Conservation (phyloP, 805 yeast species). For the Saturnispora dispora region DNA sequence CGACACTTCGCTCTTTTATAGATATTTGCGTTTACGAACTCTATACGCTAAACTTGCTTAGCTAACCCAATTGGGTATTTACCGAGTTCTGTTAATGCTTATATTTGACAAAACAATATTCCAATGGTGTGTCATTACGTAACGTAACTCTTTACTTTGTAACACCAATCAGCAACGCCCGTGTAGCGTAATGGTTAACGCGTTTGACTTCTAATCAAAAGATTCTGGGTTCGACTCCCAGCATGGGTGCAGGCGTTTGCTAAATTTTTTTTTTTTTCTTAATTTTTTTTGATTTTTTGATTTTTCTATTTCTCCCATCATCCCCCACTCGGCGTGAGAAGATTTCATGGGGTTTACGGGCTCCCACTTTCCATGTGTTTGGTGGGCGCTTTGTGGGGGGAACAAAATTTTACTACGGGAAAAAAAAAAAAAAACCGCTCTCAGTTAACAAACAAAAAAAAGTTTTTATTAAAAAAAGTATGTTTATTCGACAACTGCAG, state of each 20-base stretch:
- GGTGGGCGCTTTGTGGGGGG: neutral
- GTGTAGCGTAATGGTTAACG: slow-evolving; percentile 62
- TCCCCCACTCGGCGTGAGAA: neutral
- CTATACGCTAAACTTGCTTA: too few relatives aligned
- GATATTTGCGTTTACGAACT: too few relatives aligned
- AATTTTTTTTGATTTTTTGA: neutral
- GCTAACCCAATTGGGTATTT: too few relatives aligned
- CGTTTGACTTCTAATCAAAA: slow-evolving; percentile 60
- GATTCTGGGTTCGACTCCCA: slow-evolving; percentile 59
- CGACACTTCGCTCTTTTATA: too few relatives aligned
- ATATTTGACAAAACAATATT: too few relatives aligned
- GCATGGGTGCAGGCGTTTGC: slow-evolving; percentile 30
- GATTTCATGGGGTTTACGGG: neutral
- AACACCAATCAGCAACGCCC: slow-evolving; percentile 35
- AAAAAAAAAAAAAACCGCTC: neutral
- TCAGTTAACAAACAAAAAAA: neutral
- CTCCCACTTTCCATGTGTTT: neutral
- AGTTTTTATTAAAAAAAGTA: neutral
- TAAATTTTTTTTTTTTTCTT: slow-evolving; percentile 15
- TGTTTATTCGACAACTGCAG: slow-evolving; percentile 40
- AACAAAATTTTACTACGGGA: neutral
- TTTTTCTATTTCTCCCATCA: too few relatives aligned
- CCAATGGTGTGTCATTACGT: too few relatives aligned
- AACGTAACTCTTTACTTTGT: too few relatives aligned
- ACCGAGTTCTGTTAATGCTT: too few relatives aligned